phyloP scores from a whole-genome alignment of 179 eudicot genomes.

The Actinidia chinensis region DNA sequence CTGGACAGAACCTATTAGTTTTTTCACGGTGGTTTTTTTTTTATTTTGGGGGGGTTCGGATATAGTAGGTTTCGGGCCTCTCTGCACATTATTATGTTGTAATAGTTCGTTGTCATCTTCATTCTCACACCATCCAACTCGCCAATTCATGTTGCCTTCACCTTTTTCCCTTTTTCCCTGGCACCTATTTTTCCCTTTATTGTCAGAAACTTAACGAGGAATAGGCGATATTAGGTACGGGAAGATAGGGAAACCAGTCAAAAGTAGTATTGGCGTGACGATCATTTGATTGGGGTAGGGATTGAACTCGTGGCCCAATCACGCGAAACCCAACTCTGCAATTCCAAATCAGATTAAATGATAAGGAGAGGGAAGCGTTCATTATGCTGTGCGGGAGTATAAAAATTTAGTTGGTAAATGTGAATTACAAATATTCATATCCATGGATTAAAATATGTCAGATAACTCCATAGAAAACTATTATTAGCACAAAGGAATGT shows the following conservation, averaged over 20 bases:
- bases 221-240: too few species aligned
- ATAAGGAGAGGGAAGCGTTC: not conserved
- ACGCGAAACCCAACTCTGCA: slow-evolving; percentile 92
- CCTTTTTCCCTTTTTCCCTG: slow-evolving; percentile 59
- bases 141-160: slow-evolving; percentile 46
- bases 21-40: slow-evolving; percentile 32
- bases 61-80: slow-evolving; percentile 61
- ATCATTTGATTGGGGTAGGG: slow-evolving; percentile 65
- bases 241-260: too few species aligned
- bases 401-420: not conserved
- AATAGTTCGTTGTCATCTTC: slow-evolving; percentile 54
- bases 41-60: too few species aligned
- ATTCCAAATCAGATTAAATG: slow-evolving; percentile 1
- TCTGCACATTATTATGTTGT: slow-evolving; percentile 36
- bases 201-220: slow-evolving; percentile 37
- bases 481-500: not conserved
- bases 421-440: not conserved
- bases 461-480: not conserved
- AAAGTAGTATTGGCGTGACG: slow-evolving; percentile 42
- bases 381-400: not conserved
- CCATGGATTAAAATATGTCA: not conserved
- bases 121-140: slow-evolving; percentile 79
- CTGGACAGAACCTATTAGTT: slow-evolving; percentile 21
- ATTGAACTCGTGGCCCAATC: slow-evolving; percentile 83
- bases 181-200: slow-evolving; percentile 30